Percentiles rank a stretch among this genome's conserved stretches.
Conservation (phyloP, 306 rosid genomes). For the Trifolium pratense region DNA sequence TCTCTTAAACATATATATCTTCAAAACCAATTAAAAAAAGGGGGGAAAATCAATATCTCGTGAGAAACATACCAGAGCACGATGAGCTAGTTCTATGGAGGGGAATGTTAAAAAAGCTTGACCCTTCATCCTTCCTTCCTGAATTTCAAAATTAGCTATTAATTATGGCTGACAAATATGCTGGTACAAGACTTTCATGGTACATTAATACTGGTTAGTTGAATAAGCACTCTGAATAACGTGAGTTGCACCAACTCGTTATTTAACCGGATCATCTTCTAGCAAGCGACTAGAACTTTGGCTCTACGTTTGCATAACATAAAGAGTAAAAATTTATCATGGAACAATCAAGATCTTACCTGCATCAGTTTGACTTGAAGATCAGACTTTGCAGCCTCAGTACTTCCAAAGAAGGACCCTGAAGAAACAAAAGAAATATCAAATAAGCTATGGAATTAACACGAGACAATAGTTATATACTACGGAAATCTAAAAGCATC, state of each 20-base stretch:
- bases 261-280: conserved; percentile 18
- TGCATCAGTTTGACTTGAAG: conserved; percentile 87
- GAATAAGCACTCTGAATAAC: conserved; percentile 16
- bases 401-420: conserved; percentile 90
- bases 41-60: conserved; percentile 12
- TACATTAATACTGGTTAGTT: not conserved
- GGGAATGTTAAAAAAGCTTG: conserved; percentile 97
- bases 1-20: not conserved
- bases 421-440: conserved; percentile 34
- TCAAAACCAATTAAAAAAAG: not conserved
- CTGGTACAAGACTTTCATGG: not conserved
- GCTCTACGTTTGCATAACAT: not conserved
- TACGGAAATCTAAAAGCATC: conserved; percentile 11
- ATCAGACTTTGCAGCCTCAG: conserved; percentile 69
- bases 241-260: not conserved
- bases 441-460: conserved; percentile 10
- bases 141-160: conserved; percentile 45
- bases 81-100: conserved; percentile 77
- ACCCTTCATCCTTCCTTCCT: conserved; percentile 99
- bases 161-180: conserved; percentile 21
- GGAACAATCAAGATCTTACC: conserved; percentile 50
- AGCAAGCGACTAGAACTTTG: not conserved
- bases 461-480: not conserved
- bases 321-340: conserved; percentile 22
- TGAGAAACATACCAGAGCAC: conserved; percentile 68